These are phyloP conservation scores for Cubamyces sp. DNA, from an alignment of 768 basidiomycete genomes.

Conservation along the genomic window DNA sequence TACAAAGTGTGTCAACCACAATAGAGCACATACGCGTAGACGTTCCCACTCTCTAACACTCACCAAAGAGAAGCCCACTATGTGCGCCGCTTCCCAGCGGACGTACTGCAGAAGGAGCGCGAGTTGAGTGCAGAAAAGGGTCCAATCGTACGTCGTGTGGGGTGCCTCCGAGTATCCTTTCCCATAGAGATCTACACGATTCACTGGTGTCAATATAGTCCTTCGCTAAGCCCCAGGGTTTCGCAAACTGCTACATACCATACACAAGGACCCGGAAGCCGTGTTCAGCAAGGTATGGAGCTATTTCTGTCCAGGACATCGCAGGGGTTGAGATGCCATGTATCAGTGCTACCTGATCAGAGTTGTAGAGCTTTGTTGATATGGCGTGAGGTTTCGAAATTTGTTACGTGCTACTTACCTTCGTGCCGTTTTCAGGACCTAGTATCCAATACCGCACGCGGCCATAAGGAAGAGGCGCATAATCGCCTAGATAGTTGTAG, in stretches of 20 bases:
- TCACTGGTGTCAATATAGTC: no score
- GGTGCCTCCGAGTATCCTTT: slow-evolving; percentile 85
- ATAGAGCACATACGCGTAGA: no score
- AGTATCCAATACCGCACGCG: slow-evolving; percentile 69
- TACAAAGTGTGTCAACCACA: not conserved
- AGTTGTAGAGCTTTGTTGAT: not conserved
- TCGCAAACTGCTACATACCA: slow-evolving; percentile 45
- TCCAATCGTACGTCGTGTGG: slow-evolving; percentile 59
- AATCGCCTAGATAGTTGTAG: slow-evolving; percentile 46
- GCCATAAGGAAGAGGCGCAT: slow-evolving; percentile 68
- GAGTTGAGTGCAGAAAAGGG: slow-evolving; percentile 71
- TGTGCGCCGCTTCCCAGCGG: slow-evolving; percentile 64
- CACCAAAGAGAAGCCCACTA: slow-evolving; percentile 81
- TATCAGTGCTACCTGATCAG: slow-evolving; percentile 66
- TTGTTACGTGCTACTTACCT: slow-evolving; percentile 44
- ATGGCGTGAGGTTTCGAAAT: not conserved
- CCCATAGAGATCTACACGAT: slow-evolving; percentile 70
- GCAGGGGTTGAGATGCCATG: slow-evolving; percentile 78
- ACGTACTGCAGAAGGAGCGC: slow-evolving; percentile 82
- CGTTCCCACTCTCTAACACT: slow-evolving; percentile 1
- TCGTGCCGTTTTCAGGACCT: slow-evolving; percentile 70
- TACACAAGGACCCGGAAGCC: slow-evolving; percentile 79
- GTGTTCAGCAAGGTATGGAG: slow-evolving; percentile 57
- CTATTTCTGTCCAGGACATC: slow-evolving; percentile 74
- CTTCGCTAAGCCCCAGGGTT: no score